Base-by-base conservation (phyloP, 2,329 filamentous ascomycete species). In the Talaromyces islandicus region DNA sequence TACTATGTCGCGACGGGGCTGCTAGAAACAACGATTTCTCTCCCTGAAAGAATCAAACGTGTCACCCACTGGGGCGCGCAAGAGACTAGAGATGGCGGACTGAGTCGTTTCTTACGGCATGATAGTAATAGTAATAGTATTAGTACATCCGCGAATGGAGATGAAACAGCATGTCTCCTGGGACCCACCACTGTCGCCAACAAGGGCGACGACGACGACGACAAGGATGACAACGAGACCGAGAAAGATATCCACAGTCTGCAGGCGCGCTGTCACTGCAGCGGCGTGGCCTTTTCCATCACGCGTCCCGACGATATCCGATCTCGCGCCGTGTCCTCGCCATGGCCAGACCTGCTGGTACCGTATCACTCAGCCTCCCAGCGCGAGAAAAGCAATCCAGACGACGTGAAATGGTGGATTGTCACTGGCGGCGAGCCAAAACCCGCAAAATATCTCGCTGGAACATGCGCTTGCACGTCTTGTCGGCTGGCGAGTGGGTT, bases 401-500 rank as follows among this genome's bases (percentile, higher is more conserved):
- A 75, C 3, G 74, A 82, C 63, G 71, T 78, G 4, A 84, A 85
- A 64, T 88, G 85, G 85, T 88, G 83, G 80, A 75, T 88, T n/a
- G n/a, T n/a, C n/a, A n/a, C n/a, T n/a, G n/a, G n/a, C 74, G 78
- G 17, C 71, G n/a, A n/a, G n/a, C 71, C 7, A 64, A 60, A 7
- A 61, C 75, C 10, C 79, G 73, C n/a, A 6, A 83, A 78, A 61
- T 89, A 85, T 68, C 73, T 86, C 1, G 82, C 84, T 2, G 84
- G 84, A 1, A 79, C 82, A 7, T 89, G 87, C 66, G 78, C 80
- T 1, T 90, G 88, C 70, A 77, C 73, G 5, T 83, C 84, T 2
- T 91, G 88, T 68, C 83, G 87, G 6, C 74, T 85, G 3, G 72
- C 75, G 0, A 80, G 83, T 0, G 86, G 87, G 3, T 86, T 85